Evolutionary conservation across 2,329 filamentous ascomycete genomes (phyloP).

Genomic region (Beauveria scarabaeidicola): DNA sequence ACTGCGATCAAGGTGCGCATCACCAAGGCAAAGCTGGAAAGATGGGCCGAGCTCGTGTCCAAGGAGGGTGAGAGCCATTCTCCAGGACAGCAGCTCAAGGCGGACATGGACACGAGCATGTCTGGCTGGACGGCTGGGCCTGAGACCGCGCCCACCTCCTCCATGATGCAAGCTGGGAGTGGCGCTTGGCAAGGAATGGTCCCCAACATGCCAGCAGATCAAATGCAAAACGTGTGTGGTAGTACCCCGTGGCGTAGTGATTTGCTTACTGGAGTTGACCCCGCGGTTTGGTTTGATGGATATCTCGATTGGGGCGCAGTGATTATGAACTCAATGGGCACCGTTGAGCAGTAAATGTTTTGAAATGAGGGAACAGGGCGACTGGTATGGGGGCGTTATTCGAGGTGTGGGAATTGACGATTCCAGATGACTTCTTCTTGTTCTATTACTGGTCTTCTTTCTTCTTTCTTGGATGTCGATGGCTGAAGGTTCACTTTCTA

Average conservation of each 20-base stretch:
- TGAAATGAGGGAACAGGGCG: neutral
- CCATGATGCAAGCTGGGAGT: neutral
- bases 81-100: conserved; percentile 15
- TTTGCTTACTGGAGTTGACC: conserved; percentile 25
- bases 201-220: conserved; percentile 18
- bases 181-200: conserved; percentile 10
- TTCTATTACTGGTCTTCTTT: neutral
- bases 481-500: neutral
- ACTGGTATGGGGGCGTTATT: neutral
- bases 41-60: conserved; percentile 38
- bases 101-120: conserved; percentile 16
- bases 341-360: conserved; percentile 16
- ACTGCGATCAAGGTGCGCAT: conserved; percentile 39
- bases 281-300: conserved; percentile 27
- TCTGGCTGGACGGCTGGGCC: neutral
- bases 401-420: neutral
- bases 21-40: conserved; percentile 36
- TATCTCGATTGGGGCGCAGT: conserved; percentile 27
- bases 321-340: conserved; percentile 23
- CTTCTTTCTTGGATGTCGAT: neutral
- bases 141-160: neutral
- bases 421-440: no score
- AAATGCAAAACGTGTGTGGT: conserved; percentile 19
- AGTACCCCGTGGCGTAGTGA: conserved; percentile 24
- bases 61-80: conserved; percentile 23